A percentile compares a stretch with the other conserved stretches of the same genome.
phyloP scores from a whole-genome alignment of 2,329 filamentous ascomycete species.

The Fusarium transvaalense region DNA sequence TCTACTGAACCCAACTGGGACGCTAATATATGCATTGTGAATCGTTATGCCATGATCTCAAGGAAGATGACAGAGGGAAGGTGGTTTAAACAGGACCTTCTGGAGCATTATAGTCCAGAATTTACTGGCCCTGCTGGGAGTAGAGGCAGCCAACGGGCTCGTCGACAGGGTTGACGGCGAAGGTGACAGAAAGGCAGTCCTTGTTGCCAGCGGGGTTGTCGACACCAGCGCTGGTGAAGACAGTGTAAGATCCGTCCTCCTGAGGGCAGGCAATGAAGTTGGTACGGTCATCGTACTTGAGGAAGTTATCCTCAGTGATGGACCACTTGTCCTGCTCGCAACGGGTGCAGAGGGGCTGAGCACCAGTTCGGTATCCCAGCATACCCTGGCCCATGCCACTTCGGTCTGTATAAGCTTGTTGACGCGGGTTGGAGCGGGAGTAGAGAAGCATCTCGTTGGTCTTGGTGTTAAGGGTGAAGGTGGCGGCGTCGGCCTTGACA shows the following conservation, averaged over 20 bases:
- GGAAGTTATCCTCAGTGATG: conserved; percentile 57
- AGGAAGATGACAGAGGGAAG: background rate
- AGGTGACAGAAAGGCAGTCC: conserved; percentile 57
- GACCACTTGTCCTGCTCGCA: conserved; percentile 62
- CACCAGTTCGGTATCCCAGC: conserved; percentile 64
- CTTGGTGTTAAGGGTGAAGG: conserved; percentile 60
- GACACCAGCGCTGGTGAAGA: conserved; percentile 54
- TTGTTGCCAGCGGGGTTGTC: conserved; percentile 53
- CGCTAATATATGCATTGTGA: conserved; percentile 22
- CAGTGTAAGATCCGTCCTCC: conserved; percentile 55
- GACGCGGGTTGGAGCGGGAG: conserved; percentile 51
- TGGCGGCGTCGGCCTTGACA: conserved; percentile 57
- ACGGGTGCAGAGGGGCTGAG: conserved; percentile 55
- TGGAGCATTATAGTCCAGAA: background rate
- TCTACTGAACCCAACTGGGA: background rate
- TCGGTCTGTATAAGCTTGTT: conserved; percentile 66
- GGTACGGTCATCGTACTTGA: conserved; percentile 58
- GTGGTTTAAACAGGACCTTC: background rate
- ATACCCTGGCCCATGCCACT: conserved; percentile 70
- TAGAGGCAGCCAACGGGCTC: conserved; percentile 57
- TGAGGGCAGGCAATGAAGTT: conserved; percentile 66
- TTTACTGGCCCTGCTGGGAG: conserved; percentile 34
- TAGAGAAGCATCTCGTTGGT: conserved; percentile 64
- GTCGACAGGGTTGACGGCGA: conserved; percentile 48
- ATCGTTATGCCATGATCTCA: background rate